Evolutionary conservation across 768 basidiomycete genomes (phyloP).

Genomic region (Leccinum uliginosum): DNA sequence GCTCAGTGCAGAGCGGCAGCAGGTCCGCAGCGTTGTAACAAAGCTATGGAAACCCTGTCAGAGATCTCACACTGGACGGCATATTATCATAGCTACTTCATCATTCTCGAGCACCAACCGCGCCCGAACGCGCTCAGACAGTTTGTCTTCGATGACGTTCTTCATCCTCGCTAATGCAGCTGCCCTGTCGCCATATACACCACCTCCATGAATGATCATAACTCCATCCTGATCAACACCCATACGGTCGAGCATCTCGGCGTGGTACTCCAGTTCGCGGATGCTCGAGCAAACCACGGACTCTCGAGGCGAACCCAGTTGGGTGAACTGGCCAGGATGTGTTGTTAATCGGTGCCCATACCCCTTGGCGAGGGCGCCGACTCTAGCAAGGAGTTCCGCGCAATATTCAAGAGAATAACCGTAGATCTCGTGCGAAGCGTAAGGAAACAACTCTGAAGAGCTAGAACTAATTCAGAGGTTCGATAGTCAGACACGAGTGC

Average conservation of each 20-base stretch:
- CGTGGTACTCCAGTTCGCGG: slow-evolving; percentile 81
- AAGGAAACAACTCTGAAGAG: slow-evolving; percentile 92
- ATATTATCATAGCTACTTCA: slow-evolving; percentile 50
- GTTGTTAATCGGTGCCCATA: slow-evolving; percentile 78
- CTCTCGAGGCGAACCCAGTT: slow-evolving; percentile 73
- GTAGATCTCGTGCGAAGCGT: slow-evolving; percentile 74
- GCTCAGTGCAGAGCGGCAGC: slow-evolving; percentile 80
- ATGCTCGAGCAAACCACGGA: slow-evolving; percentile 73
- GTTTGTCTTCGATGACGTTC: slow-evolving; percentile 54
- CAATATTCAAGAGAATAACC: slow-evolving; percentile 84
- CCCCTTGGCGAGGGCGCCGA: slow-evolving; percentile 62
- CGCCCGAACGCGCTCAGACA: slow-evolving; percentile 60
- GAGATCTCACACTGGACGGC: background rate
- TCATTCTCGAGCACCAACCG: slow-evolving; percentile 92
- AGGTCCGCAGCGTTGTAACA: slow-evolving; percentile 90
- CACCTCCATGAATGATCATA: slow-evolving; percentile 85
- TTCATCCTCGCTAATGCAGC: slow-evolving; percentile 70
- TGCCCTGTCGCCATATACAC: slow-evolving; percentile 77
- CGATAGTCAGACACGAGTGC: background rate
- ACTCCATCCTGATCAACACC: slow-evolving; percentile 78
- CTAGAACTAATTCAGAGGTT: slow-evolving; percentile 10
- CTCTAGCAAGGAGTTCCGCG: slow-evolving; percentile 44
- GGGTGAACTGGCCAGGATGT: slow-evolving; percentile 87
- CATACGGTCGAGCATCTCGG: slow-evolving; percentile 85
- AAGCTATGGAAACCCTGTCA: slow-evolving; percentile 34